These are phyloP conservation scores for Fusarium nurragi DNA, from an alignment of 2,329 filamentous ascomycete genomes.

Conservation along the genomic window DNA sequence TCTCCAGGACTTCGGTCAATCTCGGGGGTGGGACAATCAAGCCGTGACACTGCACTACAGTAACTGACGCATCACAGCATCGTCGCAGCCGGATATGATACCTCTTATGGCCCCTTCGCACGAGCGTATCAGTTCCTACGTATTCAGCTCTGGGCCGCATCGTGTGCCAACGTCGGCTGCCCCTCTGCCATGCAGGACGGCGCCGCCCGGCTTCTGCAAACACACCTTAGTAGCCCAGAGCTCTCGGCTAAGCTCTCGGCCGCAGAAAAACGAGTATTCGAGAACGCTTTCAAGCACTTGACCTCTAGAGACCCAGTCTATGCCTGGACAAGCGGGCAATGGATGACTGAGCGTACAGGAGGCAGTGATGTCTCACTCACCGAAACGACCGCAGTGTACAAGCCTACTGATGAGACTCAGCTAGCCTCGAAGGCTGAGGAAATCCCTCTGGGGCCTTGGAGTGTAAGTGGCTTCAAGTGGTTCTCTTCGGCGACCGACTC, in stretches of 20 bases:
- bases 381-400: conserved; percentile 65
- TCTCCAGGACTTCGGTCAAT: conserved; percentile 67
- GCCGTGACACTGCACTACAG: neutral
- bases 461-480: conserved; percentile 75
- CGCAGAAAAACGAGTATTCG: conserved; percentile 55
- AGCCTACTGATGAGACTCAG: conserved; percentile 2
- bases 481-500: conserved; percentile 49
- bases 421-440: conserved; percentile 34
- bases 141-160: conserved; percentile 67
- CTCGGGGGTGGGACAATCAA: conserved; percentile 56
- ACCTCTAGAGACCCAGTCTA: conserved; percentile 58
- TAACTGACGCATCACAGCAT: conserved; percentile 49
- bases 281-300: conserved; percentile 63
- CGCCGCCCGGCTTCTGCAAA: conserved; percentile 61
- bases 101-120: conserved; percentile 59
- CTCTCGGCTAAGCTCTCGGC: conserved; percentile 43
- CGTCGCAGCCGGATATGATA: conserved; percentile 69
- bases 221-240: conserved; percentile 51
- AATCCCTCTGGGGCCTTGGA: conserved; percentile 64
- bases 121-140: conserved; percentile 68
- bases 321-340: conserved; percentile 78
- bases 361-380: conserved; percentile 75
- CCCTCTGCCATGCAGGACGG: conserved; percentile 75
- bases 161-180: conserved; percentile 69
- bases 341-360: conserved; percentile 79